phyloP scores from a whole-genome alignment of 345 rosid species.

The Populus ilicifolia region DNA sequence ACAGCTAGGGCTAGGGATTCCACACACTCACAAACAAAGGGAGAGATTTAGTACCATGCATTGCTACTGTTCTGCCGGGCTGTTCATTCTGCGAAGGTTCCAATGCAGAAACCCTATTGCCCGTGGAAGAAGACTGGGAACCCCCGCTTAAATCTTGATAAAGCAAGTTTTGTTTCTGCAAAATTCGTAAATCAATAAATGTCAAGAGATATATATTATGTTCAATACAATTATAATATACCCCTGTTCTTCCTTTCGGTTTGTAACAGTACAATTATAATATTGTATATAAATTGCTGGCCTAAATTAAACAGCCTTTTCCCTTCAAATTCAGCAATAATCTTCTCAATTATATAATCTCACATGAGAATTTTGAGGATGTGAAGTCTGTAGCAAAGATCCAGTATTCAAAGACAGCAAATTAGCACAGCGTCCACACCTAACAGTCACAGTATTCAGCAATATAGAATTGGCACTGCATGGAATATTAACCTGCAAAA shows the following conservation, averaged over 20 bases:
- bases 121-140: neutral
- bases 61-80: neutral
- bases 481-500: slow-evolving; percentile 14
- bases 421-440: slow-evolving; percentile 15
- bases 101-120: neutral
- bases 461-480: neutral
- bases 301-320: too few relatives aligned
- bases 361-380: slow-evolving; percentile 8
- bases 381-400: neutral
- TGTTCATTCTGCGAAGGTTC: neutral
- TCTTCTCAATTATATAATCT: neutral
- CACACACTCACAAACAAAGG: neutral
- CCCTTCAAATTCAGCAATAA: too few relatives aligned
- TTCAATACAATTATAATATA: too few relatives aligned
- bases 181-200: neutral
- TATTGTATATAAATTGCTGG: too few relatives aligned
- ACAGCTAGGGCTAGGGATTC: neutral
- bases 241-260: too few relatives aligned
- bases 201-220: neutral
- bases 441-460: slow-evolving; percentile 5
- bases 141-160: neutral
- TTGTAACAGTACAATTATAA: too few relatives aligned
- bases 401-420: slow-evolving; percentile 1
- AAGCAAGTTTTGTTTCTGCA: slow-evolving; percentile 2
- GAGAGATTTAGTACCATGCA: neutral